Evolutionary conservation across 352 stramenopile genomes (phyloP).

Genomic region (Phytophthora niederhauseri): DNA sequence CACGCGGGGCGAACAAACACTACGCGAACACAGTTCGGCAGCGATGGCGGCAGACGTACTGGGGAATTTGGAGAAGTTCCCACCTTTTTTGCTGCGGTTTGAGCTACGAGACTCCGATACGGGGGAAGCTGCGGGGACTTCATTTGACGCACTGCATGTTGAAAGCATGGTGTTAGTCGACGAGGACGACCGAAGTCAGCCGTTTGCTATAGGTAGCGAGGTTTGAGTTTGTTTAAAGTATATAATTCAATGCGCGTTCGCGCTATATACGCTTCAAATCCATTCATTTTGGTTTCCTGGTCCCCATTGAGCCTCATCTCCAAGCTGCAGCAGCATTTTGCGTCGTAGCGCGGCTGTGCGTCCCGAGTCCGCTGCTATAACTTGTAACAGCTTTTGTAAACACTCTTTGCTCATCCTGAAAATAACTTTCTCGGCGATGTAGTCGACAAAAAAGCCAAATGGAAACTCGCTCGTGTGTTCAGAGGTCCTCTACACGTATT

Average conservation of each 20-base stretch:
- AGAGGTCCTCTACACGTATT: too few species aligned
- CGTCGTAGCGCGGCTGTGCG: constrained; percentile 9
- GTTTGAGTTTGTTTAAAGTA: not conserved
- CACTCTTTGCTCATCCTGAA: constrained; percentile 7
- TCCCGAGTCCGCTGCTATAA: constrained; percentile 14
- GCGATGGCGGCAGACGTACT: constrained; percentile 11
- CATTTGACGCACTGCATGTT: constrained; percentile 11
- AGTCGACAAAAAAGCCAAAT: constrained; percentile 22
- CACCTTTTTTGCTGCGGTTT: constrained; percentile 14
- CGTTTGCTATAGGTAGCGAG: constrained; percentile 10
- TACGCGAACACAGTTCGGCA: not conserved
- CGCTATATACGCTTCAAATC: not conserved
- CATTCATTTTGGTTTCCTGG: not conserved
- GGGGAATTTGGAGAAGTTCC: constrained; percentile 18
- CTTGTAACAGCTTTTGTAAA: constrained; percentile 13
- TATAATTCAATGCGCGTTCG: not conserved
- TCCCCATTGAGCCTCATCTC: not conserved
- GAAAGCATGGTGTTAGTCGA: constrained; percentile 12
- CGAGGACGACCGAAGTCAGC: not conserved
- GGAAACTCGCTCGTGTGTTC: constrained; percentile 1
- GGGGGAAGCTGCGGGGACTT: not conserved
- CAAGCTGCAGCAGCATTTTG: not conserved
- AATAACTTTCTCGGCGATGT: constrained; percentile 19
- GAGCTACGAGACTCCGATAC: constrained; percentile 11
- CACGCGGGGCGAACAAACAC: too few species aligned